Base-by-base conservation (phyloP, 2,329 filamentous ascomycete species). In the Chaetomium sp. region DNA sequence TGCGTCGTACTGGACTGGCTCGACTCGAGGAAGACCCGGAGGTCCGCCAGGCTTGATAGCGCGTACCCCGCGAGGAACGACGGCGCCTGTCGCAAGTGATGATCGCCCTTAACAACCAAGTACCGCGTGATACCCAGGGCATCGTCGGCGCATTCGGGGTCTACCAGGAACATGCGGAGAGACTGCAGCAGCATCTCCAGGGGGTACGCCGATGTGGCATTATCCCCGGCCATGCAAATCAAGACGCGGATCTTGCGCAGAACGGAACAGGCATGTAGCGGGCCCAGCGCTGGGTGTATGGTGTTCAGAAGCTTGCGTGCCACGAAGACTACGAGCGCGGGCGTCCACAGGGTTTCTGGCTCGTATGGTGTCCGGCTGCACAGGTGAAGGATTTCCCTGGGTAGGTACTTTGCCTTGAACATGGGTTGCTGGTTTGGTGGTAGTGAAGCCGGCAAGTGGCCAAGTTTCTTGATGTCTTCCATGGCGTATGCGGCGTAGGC, bases 111-210 rank as follows among this genome's bases (percentile, higher is more conserved):
- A 5, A 81, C 75, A 11, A 97, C 76, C 1, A 99, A 78, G 70
- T 95, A 96, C 68, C 90, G 87, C 57, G 88, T 84, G 37, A 99
- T 81, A 0, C 91, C 92, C 45, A 97, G 78, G 1, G 89, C 86
- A 72, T 99, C 94, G 66, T 96, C 89, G 8, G 91, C 88, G 69
- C 92, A 97, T 66, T 95, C 87, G 0, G 86, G 79, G 62, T 97
- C 87, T 1, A 86, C 86, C 5, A 97, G 75, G 62, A 91, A 95
- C 0, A 85, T 84, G 8, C 87, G 80, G 19, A 96, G 76, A 1
- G 88, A 86, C 64, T 91, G 88, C 1, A 99, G 77, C 0, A 95
- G 77, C 88, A 96, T 94, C 69, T 99, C 89, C 11, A 96, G 70
- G 9, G 90, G 88, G 66, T 97, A 97, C 0, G 87, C 88, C 42